A percentile compares a stretch with the other conserved stretches of the same genome.
phyloP scores from a whole-genome alignment of 78 protist genomes.

The Dictyostelium purpureum region DNA sequence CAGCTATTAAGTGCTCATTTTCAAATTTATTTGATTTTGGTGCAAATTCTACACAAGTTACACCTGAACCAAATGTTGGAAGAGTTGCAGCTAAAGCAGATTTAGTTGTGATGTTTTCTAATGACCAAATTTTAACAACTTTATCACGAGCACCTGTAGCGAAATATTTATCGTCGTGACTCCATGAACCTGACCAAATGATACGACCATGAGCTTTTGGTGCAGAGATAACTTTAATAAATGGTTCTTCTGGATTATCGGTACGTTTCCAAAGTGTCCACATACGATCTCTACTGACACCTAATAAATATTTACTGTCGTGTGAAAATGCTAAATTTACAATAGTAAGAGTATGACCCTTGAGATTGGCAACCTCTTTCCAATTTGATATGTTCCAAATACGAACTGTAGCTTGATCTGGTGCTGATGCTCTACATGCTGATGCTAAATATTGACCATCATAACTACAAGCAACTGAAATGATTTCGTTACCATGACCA shows the following conservation, averaged over 20 bases:
- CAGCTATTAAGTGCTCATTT: constrained; percentile 42
- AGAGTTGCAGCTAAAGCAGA: constrained; percentile 6
- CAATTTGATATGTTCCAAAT: constrained; percentile 73
- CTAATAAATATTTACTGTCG: constrained; percentile 28
- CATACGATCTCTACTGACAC: constrained; percentile 75
- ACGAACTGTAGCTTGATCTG: constrained; percentile 75
- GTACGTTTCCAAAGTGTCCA: constrained; percentile 57
- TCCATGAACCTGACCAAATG: constrained; percentile 80
- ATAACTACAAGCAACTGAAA: constrained; percentile 46
- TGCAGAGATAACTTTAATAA: constrained; percentile 1
- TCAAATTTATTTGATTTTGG: background rate
- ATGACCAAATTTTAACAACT: constrained; percentile 35
- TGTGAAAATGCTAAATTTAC: constrained; percentile 75
- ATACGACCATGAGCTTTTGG: constrained; percentile 81
- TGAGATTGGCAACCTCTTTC: constrained; percentile 64
- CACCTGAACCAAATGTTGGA: constrained; percentile 55
- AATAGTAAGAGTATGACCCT: constrained; percentile 75
- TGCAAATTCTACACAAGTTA: constrained; percentile 71
- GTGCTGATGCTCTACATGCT: constrained; percentile 54
- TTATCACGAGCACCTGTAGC: constrained; percentile 85
- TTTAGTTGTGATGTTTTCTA: background rate
- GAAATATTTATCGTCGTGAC: constrained; percentile 54
- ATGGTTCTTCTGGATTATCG: constrained; percentile 6
- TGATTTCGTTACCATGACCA: constrained; percentile 81
- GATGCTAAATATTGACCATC: constrained; percentile 76